Percentiles rank a stretch among this genome's conserved stretches.
Conservation (phyloP, 805 yeast species). For the Pichia insulana region DNA sequence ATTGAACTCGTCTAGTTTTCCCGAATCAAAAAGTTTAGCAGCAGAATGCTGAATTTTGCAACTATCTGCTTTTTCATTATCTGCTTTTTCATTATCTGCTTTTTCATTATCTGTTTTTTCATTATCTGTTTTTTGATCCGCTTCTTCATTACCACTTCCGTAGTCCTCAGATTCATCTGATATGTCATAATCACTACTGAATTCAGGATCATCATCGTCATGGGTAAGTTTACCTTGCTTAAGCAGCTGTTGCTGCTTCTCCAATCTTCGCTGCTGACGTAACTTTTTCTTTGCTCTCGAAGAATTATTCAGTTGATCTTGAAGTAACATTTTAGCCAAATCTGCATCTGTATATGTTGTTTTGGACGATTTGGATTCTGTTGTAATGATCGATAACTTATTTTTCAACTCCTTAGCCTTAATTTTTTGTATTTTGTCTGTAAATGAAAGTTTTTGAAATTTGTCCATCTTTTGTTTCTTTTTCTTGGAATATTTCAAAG, state of each 20-base stretch:
- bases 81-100: constrained; percentile 21
- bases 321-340: constrained; percentile 9
- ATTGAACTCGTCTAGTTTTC: constrained; percentile 13
- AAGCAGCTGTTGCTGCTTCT: constrained; percentile 11
- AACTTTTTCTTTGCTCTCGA: constrained; percentile 4
- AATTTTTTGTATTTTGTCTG: constrained; percentile 8
- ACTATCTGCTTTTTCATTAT: constrained; percentile 14
- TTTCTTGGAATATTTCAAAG: constrained; percentile 8
- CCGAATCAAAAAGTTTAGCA: constrained; percentile 10
- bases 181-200: constrained; percentile 21
- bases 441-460: constrained; percentile 3
- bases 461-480: constrained; percentile 3
- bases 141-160: constrained; percentile 16
- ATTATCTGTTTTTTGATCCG: constrained; percentile 18
- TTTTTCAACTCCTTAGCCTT: constrained; percentile 9
- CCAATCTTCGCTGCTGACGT: constrained; percentile 12
- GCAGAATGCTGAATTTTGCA: not conserved
- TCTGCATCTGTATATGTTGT: constrained; percentile 7
- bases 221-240: constrained; percentile 11
- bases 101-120: constrained; percentile 14
- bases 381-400: not conserved
- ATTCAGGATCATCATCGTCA: constrained; percentile 25
- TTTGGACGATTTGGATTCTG: not conserved
- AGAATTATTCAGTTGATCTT: constrained; percentile 12
- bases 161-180: constrained; percentile 17